Evolutionary conservation across 176 grass and related monocot species (phyloP).

Genomic region (Carex parvula): DNA sequence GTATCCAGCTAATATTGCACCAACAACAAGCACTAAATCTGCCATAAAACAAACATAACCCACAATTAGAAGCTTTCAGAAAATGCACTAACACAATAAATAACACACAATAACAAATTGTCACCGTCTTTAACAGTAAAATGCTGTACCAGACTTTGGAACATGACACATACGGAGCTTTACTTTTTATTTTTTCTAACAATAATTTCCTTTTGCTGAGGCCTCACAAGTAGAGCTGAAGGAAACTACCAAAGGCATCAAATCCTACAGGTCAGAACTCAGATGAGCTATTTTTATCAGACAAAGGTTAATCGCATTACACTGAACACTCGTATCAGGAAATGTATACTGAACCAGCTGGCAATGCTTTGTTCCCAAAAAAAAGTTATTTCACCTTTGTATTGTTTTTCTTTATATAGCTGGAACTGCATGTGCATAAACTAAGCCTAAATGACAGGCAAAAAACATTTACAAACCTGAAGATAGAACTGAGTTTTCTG

Average conservation of each 20-base stretch:
- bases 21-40: conserved; percentile 88
- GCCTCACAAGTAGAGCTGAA: not conserved
- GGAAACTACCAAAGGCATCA: not conserved
- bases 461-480: conserved; percentile 53
- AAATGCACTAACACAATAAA: not conserved
- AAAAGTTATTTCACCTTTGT: not conserved
- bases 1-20: conserved; percentile 86
- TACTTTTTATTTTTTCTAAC: not conserved
- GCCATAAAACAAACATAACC: conserved; percentile 25
- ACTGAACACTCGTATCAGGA: not conserved
- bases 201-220: not conserved
- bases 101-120: not conserved
- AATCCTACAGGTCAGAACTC: not conserved
- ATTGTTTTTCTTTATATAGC: conserved; percentile 1
- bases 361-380: not conserved
- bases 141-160: not conserved
- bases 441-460: not conserved
- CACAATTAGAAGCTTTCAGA: not conserved
- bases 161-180: not conserved
- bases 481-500: conserved; percentile 66
- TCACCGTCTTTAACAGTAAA: not conserved
- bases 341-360: not conserved
- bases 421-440: conserved; percentile 4
- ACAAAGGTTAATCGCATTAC: not conserved
- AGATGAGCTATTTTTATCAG: not conserved